Base-by-base conservation (phyloP, 129 eudicot genomes). In the Kitagawia praeruptora region DNA sequence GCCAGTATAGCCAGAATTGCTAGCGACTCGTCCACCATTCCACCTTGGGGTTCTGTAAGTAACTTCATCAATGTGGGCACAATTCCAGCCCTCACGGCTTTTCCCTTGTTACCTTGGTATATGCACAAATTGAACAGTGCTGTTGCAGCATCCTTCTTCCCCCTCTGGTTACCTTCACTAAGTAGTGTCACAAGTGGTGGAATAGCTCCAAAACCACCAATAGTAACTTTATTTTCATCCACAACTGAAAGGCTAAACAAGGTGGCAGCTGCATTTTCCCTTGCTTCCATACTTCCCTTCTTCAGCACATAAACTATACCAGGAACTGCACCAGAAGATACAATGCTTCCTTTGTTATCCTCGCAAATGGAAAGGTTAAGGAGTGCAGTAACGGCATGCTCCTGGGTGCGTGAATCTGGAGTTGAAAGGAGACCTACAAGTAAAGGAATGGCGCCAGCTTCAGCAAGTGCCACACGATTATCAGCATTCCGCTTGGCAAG, bases 191-290 rank as follows among this genome's bases (percentile, higher is more conserved):
- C 97, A 5, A 93, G 91, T 3, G 97, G 96, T 7, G 97, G 97
- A 39, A 93, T 93, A 6, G 98, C 98, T 0, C 98, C 98, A 5
- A 86, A 85, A 16, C 87, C 81, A 42, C 98, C 98, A 8, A 93
- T 91, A 4, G 88, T 88, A 0, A 93, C 90, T 75, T 93, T 93
- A 76, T 93, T 88, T 84, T 89, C 96, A 41, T 93, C 98, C 42
- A 93, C 86, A 2, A 93, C 98, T 2, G 98, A 93, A n/a, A 93
- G 90, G 78, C 98, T 93, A 78, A 93, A 93, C 25, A 93, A 88
- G 58, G 98, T 88, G 66, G 98, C 98, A 0, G 98, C 98, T 14
- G 98, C 98, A 45, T 93, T 93, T 77, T 93, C 98, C 34, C 98
- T 78, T 10, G 97, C 97, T 83, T 93, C 98, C 96, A 89, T 89